Evolutionary conservation across 202 grass and related monocot species (phyloP), one percentile per base, ranked within the genome.

Genomic region (Saccharum hybrid): DNA sequence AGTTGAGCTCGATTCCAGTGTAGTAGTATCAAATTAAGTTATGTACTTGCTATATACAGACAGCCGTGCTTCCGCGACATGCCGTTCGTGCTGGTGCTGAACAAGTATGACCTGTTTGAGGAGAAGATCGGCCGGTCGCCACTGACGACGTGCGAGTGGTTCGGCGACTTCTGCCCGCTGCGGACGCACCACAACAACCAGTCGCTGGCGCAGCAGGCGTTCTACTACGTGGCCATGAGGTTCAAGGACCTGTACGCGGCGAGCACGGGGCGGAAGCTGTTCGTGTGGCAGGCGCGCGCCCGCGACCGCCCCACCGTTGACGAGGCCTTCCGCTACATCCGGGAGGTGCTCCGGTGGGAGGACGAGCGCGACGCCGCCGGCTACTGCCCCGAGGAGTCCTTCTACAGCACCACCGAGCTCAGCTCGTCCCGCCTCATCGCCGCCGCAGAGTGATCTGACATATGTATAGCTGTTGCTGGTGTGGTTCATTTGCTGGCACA

Each of bases 51-150:
- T 23, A 6, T 31, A 10, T 43, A 10, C 89, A 98, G 96, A 81
- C 93, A 98, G 66, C 85, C 91, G 5, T 98, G 93, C 63, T 98
- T 98, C 81, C 70, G 66, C 0, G 93, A 96, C 63, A 98, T 88
- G 0, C 96, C 89, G 14, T 98, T 96, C 45, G 74, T 98, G 11
- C 88, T 98, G 28, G 85, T 98, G 59, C 91, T 98, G 63, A 98
- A 98, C 93, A 98, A 98, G 83, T 98, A 94, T 0, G 93, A 98
- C 78, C 75, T 93, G 22, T 94, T 98, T 0, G 96, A 98, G 86
- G 93, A 94, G 89, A 98, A 96, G 80, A 94, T 98, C 6, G 71
- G 79, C 8, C 91, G 73, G 0, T 61, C 78, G 5, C 91, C 88
- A 1, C 78, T 98, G 10, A 71, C 91, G 0, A 33, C 62, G 0